Percentiles rank a stretch among this genome's conserved stretches.
phyloP scores from a whole-genome alignment of 371 early-diverging fungal species.

The Mortierella sp. region DNA sequence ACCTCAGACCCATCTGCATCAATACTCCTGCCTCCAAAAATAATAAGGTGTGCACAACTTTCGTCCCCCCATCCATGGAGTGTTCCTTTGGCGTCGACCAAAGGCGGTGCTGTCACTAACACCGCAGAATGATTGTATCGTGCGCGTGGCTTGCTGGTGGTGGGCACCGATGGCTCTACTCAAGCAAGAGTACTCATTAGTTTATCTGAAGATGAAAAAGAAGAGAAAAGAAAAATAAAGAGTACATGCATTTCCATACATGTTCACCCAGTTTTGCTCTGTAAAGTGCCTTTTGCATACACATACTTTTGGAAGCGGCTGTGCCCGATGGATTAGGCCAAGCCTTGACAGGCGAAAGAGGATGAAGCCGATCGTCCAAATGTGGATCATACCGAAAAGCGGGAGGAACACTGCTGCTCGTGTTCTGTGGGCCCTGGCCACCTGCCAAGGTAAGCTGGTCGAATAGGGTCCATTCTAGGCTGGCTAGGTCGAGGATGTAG shows the following conservation, averaged over 20 bases:
- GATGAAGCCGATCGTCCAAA: constrained; percentile 5
- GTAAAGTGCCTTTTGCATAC: too few species aligned
- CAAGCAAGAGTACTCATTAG: background rate
- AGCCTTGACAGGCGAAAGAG: constrained; percentile 6
- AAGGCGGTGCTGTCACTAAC: constrained; percentile 39
- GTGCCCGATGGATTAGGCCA: background rate
- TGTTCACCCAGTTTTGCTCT: background rate
- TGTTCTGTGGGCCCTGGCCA: constrained; percentile 1
- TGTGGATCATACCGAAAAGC: too few species aligned
- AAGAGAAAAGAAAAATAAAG: constrained; percentile 4
- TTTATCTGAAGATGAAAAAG: background rate
- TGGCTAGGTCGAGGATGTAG: constrained; percentile 69
- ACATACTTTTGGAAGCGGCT: too few species aligned
- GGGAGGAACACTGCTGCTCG: background rate
- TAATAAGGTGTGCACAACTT: constrained; percentile 34
- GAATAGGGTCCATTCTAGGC: constrained; percentile 62
- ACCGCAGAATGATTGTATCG: constrained; percentile 42
- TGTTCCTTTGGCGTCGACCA: constrained; percentile 23
- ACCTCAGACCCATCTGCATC: background rate
- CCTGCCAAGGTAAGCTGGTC: too few species aligned
- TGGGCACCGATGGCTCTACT: background rate
- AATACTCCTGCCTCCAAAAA: constrained; percentile 39
- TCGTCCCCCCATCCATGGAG: constrained; percentile 40
- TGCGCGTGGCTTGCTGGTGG: constrained; percentile 13
- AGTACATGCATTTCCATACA: background rate